These are phyloP conservation scores for Mucor circinelloides DNA, from an alignment of 371 early-diverging fungal species.

Conservation along the genomic window DNA sequence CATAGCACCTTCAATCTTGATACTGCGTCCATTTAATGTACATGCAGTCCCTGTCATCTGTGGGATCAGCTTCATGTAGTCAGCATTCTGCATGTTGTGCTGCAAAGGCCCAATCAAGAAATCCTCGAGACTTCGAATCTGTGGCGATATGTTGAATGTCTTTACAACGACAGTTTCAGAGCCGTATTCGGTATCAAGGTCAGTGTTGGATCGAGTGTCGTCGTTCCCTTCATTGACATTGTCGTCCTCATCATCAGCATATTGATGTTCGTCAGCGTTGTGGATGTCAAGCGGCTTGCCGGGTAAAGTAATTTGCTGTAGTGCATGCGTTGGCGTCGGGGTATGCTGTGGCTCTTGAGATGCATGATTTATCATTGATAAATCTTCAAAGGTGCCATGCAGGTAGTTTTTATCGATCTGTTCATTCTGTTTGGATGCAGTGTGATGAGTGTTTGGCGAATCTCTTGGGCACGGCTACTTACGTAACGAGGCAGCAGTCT, in stretches of 20 bases:
- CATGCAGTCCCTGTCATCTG: constrained; percentile 28
- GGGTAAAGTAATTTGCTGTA: not conserved
- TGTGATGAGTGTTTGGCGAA: not conserved
- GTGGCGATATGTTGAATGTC: constrained; percentile 29
- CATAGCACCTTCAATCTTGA: constrained; percentile 25
- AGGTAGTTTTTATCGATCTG: constrained; percentile 16
- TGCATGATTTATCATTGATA: not conserved
- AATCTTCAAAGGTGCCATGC: constrained; percentile 19
- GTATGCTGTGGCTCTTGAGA: not conserved
- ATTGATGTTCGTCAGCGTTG: not conserved
- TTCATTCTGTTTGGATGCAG: constrained; percentile 1
- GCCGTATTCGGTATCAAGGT: not conserved
- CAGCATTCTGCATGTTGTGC: constrained; percentile 20
- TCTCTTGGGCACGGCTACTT: not conserved
- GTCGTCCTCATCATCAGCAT: not conserved
- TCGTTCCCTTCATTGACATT: not conserved
- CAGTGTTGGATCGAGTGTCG: not conserved
- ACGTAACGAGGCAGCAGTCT: constrained; percentile 22
- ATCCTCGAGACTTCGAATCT: constrained; percentile 16
- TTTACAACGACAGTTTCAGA: not conserved
- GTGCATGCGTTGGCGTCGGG: not conserved
- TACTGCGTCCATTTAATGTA: constrained; percentile 10
- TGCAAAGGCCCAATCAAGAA: constrained; percentile 29
- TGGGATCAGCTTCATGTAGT: constrained; percentile 28
- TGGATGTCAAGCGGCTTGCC: not conserved